Base-by-base conservation (phyloP, 345 rosid species). In the Psidium friedrichsthalianum region DNA sequence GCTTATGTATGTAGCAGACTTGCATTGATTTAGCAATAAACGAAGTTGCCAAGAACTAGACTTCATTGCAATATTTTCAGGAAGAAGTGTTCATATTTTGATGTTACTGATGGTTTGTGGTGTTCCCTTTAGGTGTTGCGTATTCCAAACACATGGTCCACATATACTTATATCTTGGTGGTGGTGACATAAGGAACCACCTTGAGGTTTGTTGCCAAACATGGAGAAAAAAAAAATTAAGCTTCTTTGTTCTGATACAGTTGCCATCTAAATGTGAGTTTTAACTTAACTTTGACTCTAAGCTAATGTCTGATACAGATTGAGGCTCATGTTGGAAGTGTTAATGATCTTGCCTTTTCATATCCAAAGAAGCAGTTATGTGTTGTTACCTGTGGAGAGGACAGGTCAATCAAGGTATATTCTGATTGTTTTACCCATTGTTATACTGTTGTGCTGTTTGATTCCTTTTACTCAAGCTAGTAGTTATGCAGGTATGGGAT, bases 341-440 rank as follows among this genome's bases (percentile, higher is more conserved):
- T 88, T 56, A 88, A 88, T 86, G 92, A 90, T 78, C 76, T 90
- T 44, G 88, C 92, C 27, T 90, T 90, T 83, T 84, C 90, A 27
- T 55, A 88, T 86, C 88, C 86, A 47, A 88, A 86, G 82, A 83
- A 90, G 59, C 86, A 86, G 52, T 86, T 88, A 27, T 90, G 89
- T 85, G 51, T 90, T 29, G 88, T 90, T n/a, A 88, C 92, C 51
- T 87, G 86, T 51, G 92, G 92, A 55, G 92, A 90, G 64, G 92
- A 90, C 58, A 88, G 74, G 82, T 78, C 22, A 6, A 88, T 90
- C 52, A 90, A 85, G 92, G 90, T 87, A 69, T 56, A 86, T 32
- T 8, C 6, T 44, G 6, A 69, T 54, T 56, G 10, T 36, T 76
- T 51, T 9, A n/a, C 11, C 14, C 0, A 24, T 15, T 52, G 82